phyloP scores from a whole-genome alignment of 495 filamentous ascomycete genomes.

The Tetracladium setigerum region DNA sequence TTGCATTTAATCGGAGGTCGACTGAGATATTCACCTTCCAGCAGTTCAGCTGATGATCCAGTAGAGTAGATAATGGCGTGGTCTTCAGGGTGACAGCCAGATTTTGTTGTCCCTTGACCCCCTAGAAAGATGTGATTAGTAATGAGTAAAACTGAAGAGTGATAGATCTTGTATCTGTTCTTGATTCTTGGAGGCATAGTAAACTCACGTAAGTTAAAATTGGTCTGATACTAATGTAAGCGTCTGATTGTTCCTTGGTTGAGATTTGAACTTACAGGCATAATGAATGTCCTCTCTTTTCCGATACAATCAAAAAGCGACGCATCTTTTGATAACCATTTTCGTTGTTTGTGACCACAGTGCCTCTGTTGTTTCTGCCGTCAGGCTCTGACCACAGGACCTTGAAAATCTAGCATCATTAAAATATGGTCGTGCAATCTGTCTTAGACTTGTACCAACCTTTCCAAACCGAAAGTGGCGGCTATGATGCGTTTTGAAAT shows the following conservation, averaged over 20 bases:
- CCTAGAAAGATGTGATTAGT: no score
- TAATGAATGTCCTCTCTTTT: no score
- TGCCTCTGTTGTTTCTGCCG: not conserved
- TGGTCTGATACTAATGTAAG: no score
- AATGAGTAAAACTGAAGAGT: no score
- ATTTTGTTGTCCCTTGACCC: not conserved
- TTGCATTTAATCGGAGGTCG: no score
- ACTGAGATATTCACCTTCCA: not conserved
- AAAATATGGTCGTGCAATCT: no score
- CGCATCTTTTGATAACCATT: not conserved
- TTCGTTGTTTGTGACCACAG: not conserved
- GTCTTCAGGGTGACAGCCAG: not conserved
- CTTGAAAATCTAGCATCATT: not conserved
- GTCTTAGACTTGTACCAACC: not conserved
- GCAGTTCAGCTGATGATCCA: no score
- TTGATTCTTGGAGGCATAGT: no score
- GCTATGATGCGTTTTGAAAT: not conserved
- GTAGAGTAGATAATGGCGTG: constrained; percentile 8
- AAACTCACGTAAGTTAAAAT: no score
- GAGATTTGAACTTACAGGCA: no score
- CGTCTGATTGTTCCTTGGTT: no score
- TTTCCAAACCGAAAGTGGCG: not conserved
- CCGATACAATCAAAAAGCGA: not conserved
- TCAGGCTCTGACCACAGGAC: not conserved
- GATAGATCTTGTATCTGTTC: no score